Evolutionary conservation across 1,284 basidiomycete genomes (phyloP).

Genomic region (Cryptococcus sp.): DNA sequence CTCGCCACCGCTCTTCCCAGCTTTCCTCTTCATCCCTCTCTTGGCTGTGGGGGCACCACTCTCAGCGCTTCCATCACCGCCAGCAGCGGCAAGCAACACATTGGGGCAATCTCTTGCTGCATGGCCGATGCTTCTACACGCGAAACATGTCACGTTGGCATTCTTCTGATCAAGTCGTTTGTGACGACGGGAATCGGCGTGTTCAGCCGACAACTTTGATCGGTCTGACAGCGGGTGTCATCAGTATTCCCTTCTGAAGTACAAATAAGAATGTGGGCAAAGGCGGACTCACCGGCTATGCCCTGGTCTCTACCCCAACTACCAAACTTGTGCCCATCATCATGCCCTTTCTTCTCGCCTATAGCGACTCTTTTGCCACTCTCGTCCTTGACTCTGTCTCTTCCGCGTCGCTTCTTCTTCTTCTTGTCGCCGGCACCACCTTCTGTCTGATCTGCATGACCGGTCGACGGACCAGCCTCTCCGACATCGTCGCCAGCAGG

Average conservation of each 20-base stretch:
- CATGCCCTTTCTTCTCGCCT: slow-evolving; percentile 18
- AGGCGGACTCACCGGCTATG: slow-evolving; percentile 44
- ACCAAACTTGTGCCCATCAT: slow-evolving; percentile 10
- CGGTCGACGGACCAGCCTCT: slow-evolving; percentile 25
- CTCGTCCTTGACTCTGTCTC: slow-evolving; percentile 18
- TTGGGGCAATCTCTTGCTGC: slow-evolving; percentile 79
- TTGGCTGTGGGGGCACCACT: slow-evolving; percentile 1
- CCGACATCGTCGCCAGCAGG: background rate
- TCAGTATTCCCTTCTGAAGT: background rate
- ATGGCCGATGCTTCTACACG: slow-evolving; percentile 82
- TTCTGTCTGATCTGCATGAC: background rate
- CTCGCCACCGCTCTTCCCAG: slow-evolving; percentile 44
- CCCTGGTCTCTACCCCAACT: slow-evolving; percentile 47
- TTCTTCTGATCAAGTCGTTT: slow-evolving; percentile 66
- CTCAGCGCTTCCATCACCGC: slow-evolving; percentile 25
- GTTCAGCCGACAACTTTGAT: slow-evolving; percentile 26
- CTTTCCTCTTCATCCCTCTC: slow-evolving; percentile 43
- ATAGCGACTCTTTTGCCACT: slow-evolving; percentile 18
- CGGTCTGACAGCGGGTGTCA: slow-evolving; percentile 16
- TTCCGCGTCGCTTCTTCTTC: slow-evolving; percentile 21
- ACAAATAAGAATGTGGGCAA: background rate
- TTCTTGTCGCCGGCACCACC: slow-evolving; percentile 4
- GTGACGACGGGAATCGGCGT: slow-evolving; percentile 65
- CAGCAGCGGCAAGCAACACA: slow-evolving; percentile 44
- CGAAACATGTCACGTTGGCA: slow-evolving; percentile 73